Conservation (phyloP, 2,329 filamentous ascomycete genomes). For the Blumeriella jaapii region DNA sequence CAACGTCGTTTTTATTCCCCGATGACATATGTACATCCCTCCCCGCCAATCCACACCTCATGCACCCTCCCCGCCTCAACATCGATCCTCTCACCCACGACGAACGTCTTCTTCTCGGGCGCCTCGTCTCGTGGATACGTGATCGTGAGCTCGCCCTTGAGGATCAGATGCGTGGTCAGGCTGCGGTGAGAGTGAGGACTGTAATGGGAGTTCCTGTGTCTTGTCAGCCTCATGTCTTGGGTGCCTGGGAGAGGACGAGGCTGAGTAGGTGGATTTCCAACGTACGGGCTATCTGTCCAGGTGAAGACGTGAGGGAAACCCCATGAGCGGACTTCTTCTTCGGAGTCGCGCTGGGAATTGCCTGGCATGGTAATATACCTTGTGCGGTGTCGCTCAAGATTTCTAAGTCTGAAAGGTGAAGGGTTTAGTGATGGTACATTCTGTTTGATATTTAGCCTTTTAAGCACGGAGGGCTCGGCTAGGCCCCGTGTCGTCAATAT, state of each 20-base stretch:
- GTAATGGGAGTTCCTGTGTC: slow-evolving; percentile 52
- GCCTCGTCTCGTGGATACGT: slow-evolving; percentile 48
- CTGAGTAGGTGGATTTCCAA: slow-evolving; percentile 13
- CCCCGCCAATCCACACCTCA: slow-evolving; percentile 56
- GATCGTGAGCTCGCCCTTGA: slow-evolving; percentile 53
- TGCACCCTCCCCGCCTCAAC: slow-evolving; percentile 52
- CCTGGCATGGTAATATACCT: slow-evolving; percentile 12
- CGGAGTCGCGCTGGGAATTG: slow-evolving; percentile 37
- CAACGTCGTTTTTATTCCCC: no score
- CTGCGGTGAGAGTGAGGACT: slow-evolving; percentile 52
- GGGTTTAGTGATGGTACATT: background rate
- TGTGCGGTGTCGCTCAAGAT: background rate
- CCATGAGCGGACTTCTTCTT: slow-evolving; percentile 55
- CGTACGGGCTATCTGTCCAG: slow-evolving; percentile 60
- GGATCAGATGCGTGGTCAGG: slow-evolving; percentile 58
- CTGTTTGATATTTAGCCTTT: no score
- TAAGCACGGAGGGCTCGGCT: no score
- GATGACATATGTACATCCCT: slow-evolving; percentile 58
- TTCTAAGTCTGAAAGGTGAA: background rate
- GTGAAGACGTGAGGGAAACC: slow-evolving; percentile 60
- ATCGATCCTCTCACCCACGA: slow-evolving; percentile 50
- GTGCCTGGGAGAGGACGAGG: background rate
- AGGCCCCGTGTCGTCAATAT: no score
- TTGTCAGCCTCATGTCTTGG: slow-evolving; percentile 12
- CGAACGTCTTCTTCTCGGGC: slow-evolving; percentile 45